Evolutionary conservation across 2,329 filamentous ascomycete genomes (phyloP).

Genomic region (Mycosphaerelloides madeirae): DNA sequence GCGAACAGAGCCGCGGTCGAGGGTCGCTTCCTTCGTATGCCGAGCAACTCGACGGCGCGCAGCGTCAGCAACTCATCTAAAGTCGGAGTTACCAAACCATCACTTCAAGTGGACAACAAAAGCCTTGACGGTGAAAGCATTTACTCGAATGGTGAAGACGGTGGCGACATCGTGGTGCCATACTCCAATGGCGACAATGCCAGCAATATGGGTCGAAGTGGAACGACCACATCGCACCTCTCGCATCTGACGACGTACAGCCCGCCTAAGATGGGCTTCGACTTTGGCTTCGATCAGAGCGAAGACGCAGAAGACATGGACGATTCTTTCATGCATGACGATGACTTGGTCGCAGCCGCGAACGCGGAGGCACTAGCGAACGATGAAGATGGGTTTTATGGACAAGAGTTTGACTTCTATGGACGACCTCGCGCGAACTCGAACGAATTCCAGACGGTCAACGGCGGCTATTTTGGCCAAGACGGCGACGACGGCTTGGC

Average conservation of each 20-base stretch:
- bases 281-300: constrained; percentile 41
- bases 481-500: constrained; percentile 58
- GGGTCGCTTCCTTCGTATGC: constrained; percentile 63
- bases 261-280: constrained; percentile 30
- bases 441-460: constrained; percentile 55
- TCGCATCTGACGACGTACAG: constrained; percentile 19
- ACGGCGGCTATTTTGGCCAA: constrained; percentile 85
- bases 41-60: constrained; percentile 17
- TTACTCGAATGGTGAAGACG: constrained; percentile 19
- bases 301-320: constrained; percentile 59
- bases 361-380: constrained; percentile 91
- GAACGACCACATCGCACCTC: constrained; percentile 11
- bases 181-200: constrained; percentile 3
- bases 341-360: constrained; percentile 87
- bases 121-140: constrained; percentile 14
- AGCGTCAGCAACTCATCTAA: constrained; percentile 4
- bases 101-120: neutral
- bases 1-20: constrained; percentile 70
- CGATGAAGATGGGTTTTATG: constrained; percentile 91
- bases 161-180: constrained; percentile 10
- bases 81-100: neutral
- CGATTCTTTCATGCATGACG: constrained; percentile 54
- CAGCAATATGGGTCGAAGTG: constrained; percentile 8
- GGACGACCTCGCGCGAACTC: constrained; percentile 48
- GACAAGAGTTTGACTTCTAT: constrained; percentile 95